A percentile compares a stretch with the other conserved stretches of the same genome.
phyloP scores from a whole-genome alignment of 1,284 basidiomycete species.

The Cutaneotrichosporon cutaneum region DNA sequence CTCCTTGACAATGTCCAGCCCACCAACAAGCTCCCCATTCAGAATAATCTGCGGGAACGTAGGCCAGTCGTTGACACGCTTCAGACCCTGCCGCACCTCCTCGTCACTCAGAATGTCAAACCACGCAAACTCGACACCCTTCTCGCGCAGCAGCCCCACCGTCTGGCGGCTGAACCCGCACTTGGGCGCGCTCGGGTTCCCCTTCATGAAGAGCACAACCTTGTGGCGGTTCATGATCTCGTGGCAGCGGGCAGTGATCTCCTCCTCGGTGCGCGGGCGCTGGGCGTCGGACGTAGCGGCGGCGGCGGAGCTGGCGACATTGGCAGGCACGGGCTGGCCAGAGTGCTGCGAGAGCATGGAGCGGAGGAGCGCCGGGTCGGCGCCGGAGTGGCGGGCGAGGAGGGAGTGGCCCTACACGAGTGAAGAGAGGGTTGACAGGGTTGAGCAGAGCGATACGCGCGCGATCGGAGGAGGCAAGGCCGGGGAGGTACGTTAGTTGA shows the following conservation, averaged over 20 bases:
- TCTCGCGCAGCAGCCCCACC: conserved; percentile 63
- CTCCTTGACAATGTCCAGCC: conserved; percentile 65
- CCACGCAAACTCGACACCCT: conserved; percentile 65
- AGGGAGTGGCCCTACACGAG: conserved; percentile 77
- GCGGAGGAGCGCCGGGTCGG: conserved; percentile 71
- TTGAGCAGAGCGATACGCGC: not conserved
- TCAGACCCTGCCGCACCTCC: conserved; percentile 62
- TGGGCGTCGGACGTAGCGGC: conserved; percentile 36
- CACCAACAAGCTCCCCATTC: conserved; percentile 77
- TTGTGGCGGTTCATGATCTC: conserved; percentile 64
- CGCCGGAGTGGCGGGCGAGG: conserved; percentile 76
- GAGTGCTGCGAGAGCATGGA: conserved; percentile 64
- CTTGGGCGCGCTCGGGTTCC: conserved; percentile 77
- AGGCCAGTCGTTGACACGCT: conserved; percentile 55
- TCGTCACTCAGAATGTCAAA: conserved; percentile 74
- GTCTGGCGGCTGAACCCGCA: conserved; percentile 79
- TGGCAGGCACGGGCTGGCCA: conserved; percentile 45
- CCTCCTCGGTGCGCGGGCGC: conserved; percentile 48
- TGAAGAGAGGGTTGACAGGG: too few species aligned
- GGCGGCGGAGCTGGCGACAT: conserved; percentile 39
- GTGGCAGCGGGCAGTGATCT: conserved; percentile 55
- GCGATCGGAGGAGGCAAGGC: not conserved
- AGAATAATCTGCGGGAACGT: conserved; percentile 70
- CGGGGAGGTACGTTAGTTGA: not conserved
- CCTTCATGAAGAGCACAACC: conserved; percentile 94